Percentiles rank a stretch among this genome's conserved stretches.
Conservation (phyloP, 176 grass and related monocot genomes). For the Phoenix dactylifera region DNA sequence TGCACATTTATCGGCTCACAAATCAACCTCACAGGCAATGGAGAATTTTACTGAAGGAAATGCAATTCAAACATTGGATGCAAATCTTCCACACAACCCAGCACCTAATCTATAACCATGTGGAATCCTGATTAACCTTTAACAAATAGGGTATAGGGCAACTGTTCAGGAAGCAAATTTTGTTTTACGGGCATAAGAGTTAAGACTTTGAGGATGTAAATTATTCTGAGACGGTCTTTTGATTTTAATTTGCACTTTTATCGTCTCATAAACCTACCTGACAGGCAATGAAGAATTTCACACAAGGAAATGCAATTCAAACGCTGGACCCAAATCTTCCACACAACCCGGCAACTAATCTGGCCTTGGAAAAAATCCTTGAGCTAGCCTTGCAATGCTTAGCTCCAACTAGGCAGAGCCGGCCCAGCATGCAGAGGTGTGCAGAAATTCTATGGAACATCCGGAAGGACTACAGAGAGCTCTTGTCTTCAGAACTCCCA, state of each 20-base stretch:
- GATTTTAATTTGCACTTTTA: neutral
- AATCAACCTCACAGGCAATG: slow-evolving; percentile 33
- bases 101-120: too few relatives aligned
- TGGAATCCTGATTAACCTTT: neutral
- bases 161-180: too few relatives aligned
- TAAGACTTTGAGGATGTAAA: too few relatives aligned
- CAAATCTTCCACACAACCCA: slow-evolving; percentile 17
- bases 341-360: slow-evolving; percentile 10
- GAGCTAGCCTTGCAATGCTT: slow-evolving; percentile 67
- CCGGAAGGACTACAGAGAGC: slow-evolving; percentile 62
- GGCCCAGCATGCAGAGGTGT: slow-evolving; percentile 68
- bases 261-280: neutral
- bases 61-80: slow-evolving; percentile 54
- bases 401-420: slow-evolving; percentile 27
- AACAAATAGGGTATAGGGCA: too few relatives aligned
- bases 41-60: slow-evolving; percentile 30
- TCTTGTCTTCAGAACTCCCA: slow-evolving; percentile 10
- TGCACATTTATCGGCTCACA: neutral
- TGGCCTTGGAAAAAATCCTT: slow-evolving; percentile 48
- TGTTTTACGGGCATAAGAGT: too few relatives aligned
- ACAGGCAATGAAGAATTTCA: slow-evolving; percentile 50
- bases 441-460: slow-evolving; percentile 58
- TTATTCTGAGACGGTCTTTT: too few relatives aligned
- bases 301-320: slow-evolving; percentile 31
- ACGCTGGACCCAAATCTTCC: slow-evolving; percentile 54